Evolutionary conservation across 139 green algal genomes (phyloP), one percentile per base, ranked within the genome.

Genomic region (Gonium pectorale): DNA sequence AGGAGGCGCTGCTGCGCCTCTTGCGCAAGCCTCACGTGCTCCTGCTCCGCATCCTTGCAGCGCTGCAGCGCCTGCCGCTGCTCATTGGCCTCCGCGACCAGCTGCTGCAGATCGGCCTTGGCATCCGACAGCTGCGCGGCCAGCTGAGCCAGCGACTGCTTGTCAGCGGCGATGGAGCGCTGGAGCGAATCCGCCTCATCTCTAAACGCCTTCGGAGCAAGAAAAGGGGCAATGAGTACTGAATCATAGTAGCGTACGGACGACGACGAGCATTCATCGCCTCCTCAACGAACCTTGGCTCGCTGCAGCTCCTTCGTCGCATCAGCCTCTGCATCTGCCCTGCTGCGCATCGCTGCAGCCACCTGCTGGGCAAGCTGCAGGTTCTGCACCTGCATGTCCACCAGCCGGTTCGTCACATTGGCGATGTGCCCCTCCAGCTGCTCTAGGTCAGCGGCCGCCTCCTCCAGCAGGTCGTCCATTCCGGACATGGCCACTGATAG

Each of bases 381-480:
- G 63, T 66, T 84, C 80, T 85, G 81, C 33, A 29, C 79, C 85
- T 91, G 88, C 75, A 91, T 63, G 33, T 80, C 81, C 33, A 92
- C 40, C 44, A 92, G 82, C 33, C 83, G 59, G 41, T 83, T 68
- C 43, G 82, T 87, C 49, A 75, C 66, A 33, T 81, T 54, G 52
- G 37, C 40, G 33, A 92, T 75, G 49, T 88, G 85, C 0, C 71
- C 75, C 73, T 93, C 90, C 27, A 93, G 38, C 33, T 86, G 84
- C 59, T 93, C 90, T 59, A 93, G 62, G 33, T 93, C 90, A 37
- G 82, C 82, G 11, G 86, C 78, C 15, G 90, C 90, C 67, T 91
- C 90, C 17, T 93, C 90, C 27, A 93, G 87, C 41, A 93, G 56
- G 19, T 93, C 90, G 79, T 93, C 90, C 85, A 87, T 91, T n/a